A percentile compares a stretch with the other conserved stretches of the same genome.
phyloP scores from a whole-genome alignment of 768 basidiomycete genomes.

The Calocybe cyanea region DNA sequence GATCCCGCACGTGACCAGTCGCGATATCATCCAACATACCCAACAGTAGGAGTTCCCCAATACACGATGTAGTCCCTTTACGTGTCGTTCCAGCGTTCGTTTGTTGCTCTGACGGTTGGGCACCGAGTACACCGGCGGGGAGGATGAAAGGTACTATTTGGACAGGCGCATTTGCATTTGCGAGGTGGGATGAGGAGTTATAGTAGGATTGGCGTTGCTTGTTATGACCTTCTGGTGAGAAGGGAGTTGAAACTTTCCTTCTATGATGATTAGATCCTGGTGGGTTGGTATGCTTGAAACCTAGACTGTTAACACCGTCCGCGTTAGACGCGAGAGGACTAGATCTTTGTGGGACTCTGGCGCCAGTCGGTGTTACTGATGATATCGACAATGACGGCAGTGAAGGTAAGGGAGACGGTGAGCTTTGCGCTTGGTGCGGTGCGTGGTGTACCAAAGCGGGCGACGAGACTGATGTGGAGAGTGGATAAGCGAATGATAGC shows the following conservation, averaged over 20 bases:
- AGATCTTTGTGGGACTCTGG: too few species aligned
- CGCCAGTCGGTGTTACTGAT: too few species aligned
- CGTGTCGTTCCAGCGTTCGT: too few species aligned
- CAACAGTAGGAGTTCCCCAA: conserved; percentile 27
- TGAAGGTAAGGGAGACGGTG: not conserved
- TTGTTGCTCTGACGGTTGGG: not conserved
- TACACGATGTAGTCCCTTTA: too few species aligned
- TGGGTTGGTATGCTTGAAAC: too few species aligned
- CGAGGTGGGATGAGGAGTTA: not conserved
- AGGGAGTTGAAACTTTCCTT: too few species aligned
- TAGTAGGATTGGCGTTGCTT: too few species aligned
- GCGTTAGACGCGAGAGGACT: too few species aligned
- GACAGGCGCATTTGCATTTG: not conserved
- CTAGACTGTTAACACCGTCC: too few species aligned
- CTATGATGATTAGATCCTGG: too few species aligned
- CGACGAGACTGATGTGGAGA: conserved; percentile 6
- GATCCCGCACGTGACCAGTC: conserved; percentile 2
- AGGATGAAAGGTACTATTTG: conserved; percentile 11
- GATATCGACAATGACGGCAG: not conserved
- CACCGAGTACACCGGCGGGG: conserved; percentile 12
- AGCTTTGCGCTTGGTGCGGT: not conserved
- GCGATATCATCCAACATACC: conserved; percentile 24
- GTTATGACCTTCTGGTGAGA: too few species aligned
- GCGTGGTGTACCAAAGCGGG: not conserved
- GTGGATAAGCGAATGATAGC: conserved; percentile 30